Evolutionary conservation across 768 basidiomycete genomes (phyloP), one percentile per base, ranked within the genome.

Genomic region (Termitomyces bulborhizus): DNA sequence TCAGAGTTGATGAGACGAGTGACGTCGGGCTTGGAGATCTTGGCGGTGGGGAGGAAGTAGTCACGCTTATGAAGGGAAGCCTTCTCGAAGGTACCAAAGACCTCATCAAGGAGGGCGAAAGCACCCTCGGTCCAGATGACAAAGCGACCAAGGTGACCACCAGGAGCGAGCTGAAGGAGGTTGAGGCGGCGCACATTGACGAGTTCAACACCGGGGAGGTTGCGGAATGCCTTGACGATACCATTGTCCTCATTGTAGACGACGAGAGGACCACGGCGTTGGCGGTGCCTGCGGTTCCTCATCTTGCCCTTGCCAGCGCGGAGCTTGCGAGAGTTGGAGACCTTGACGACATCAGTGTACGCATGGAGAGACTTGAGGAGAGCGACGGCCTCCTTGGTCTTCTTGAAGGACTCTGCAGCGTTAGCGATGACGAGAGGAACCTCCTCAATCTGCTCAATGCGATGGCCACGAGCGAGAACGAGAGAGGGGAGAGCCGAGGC

Each of bases 121-220:
- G 97, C 97, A 65, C 81, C 81, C 77, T 96, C 90, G 58, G 97
- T 98, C 97, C 97, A 99, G 81, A 99, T 96, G 71, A 98, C 80
- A 78, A 99, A 99, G 60, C 97, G 93, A 58, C 97, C 97, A 57
- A 99, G 86, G 70, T 99, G 97, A 62, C 97, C 97, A 85, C 97
- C 97, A 47, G 97, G 97, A 15, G 97, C 97, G 71, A 99, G 92
- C 76, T 98, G 94, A 70, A 99, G 93, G 66, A 99, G 84, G 79
- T 99, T 99, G 65, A 99, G 79, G 50, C 90, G 76, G 71, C 86
- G 83, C 63, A 99, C 97, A 71, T 91, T 95, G 75, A 90, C 92
- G 51, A 96, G 78, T 78, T 98, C 97, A 64, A 98, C 95, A 76
- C 97, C 97, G 58, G 97, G 97, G 63, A 99, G 74, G 78, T 99